phyloP scores from a whole-genome alignment of 805 yeast species.

The Metschnikowia cerradonensis region DNA sequence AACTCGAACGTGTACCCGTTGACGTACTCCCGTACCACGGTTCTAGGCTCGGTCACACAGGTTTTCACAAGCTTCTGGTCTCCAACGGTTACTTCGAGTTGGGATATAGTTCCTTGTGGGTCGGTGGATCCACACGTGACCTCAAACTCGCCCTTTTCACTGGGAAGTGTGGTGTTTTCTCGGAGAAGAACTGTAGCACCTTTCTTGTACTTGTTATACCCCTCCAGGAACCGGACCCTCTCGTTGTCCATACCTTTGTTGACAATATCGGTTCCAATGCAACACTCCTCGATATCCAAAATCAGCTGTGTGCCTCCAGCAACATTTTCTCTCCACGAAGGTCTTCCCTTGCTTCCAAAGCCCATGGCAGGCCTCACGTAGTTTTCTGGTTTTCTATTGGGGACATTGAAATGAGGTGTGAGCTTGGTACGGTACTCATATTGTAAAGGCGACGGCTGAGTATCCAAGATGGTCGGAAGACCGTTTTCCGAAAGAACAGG shows the following conservation, averaged over 20 bases:
- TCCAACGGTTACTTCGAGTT: slow-evolving; percentile 22
- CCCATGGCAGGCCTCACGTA: slow-evolving; percentile 69
- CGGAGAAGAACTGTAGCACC: slow-evolving; percentile 87
- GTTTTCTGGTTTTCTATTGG: slow-evolving; percentile 43
- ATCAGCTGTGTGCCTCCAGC: slow-evolving; percentile 61
- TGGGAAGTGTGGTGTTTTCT: slow-evolving; percentile 57
- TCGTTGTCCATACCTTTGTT: slow-evolving; percentile 72
- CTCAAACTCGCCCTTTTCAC: slow-evolving; percentile 22
- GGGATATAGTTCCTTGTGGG: slow-evolving; percentile 28
- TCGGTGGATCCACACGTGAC: slow-evolving; percentile 42
- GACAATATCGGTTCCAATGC: slow-evolving; percentile 78
- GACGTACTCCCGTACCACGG: slow-evolving; percentile 72
- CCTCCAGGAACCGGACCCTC: slow-evolving; percentile 50
- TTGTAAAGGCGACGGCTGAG: slow-evolving; percentile 73
- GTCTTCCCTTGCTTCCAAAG: slow-evolving; percentile 82
- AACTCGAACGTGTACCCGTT: slow-evolving; percentile 77
- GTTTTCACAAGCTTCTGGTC: slow-evolving; percentile 47
- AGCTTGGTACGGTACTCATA: slow-evolving; percentile 84
- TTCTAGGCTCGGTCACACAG: slow-evolving; percentile 75
- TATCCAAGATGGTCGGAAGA: slow-evolving; percentile 59
- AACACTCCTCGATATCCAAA: slow-evolving; percentile 90
- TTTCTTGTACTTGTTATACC: slow-evolving; percentile 49
- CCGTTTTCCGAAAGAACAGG: slow-evolving; percentile 42
- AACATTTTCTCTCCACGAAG: slow-evolving; percentile 53
- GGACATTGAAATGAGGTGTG: slow-evolving; percentile 91